Percentiles rank a stretch among this genome's conserved stretches.
phyloP scores from a whole-genome alignment of 164 flowering plant species.

The Vitis vinifera region DNA sequence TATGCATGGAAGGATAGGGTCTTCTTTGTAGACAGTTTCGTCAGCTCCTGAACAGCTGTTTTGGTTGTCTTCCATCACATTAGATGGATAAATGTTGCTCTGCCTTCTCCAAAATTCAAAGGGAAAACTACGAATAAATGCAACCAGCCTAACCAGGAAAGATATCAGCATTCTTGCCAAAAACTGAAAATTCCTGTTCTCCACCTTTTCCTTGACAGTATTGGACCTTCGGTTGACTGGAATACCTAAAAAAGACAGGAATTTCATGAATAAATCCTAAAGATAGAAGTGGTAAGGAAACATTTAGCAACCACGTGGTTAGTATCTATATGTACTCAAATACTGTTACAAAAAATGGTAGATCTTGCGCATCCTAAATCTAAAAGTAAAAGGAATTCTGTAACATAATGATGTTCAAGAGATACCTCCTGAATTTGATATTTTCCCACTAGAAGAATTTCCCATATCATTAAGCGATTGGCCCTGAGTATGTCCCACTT shows the following conservation, averaged over 20 bases:
- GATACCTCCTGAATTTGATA: conserved; percentile 34
- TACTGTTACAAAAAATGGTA: no score
- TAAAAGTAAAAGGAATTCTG: no score
- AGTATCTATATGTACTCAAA: no score
- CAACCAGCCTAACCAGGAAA: conserved; percentile 31
- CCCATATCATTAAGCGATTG: conserved; percentile 13
- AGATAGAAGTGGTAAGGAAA: background rate
- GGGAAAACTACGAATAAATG: conserved; percentile 21
- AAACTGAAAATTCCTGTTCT: conserved; percentile 21
- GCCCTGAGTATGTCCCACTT: conserved; percentile 16
- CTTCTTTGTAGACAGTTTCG: conserved; percentile 38
- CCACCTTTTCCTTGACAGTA: conserved; percentile 26
- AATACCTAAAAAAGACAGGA: conserved; percentile 24
- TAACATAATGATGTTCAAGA: no score
- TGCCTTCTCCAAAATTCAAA: conserved; percentile 34
- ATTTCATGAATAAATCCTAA: background rate
- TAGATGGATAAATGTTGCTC: conserved; percentile 32
- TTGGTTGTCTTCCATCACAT: conserved; percentile 21
- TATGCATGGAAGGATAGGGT: conserved; percentile 54
- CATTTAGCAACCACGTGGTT: background rate
- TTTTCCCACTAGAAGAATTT: conserved; percentile 10
- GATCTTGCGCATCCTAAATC: no score
- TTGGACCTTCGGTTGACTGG: conserved; percentile 19
- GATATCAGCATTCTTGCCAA: conserved; percentile 30
- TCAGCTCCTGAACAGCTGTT: conserved; percentile 23